A percentile compares a stretch with the other conserved stretches of the same genome.
Evolutionary conservation across 2,329 filamentous ascomycete species (phyloP).

Genomic region (Claviceps paspali): DNA sequence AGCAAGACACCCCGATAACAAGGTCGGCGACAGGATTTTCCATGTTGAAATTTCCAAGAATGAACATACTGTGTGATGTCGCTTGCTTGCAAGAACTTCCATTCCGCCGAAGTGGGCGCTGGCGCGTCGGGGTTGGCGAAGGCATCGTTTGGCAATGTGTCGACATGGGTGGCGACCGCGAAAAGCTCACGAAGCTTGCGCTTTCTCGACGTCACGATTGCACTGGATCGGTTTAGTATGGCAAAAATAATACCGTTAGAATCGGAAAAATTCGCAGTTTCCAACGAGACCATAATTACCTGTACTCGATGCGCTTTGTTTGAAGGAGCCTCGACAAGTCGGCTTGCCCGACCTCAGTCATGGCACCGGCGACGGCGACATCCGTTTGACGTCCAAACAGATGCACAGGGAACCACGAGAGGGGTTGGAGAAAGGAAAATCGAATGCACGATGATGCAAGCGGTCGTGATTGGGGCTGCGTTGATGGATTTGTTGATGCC

Average conservation of each 20-base stretch:
- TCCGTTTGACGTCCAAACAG: conserved; percentile 52
- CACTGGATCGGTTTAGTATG: conserved; percentile 35
- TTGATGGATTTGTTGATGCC: conserved; percentile 17
- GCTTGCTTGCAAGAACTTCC: conserved; percentile 38
- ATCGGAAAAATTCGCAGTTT: conserved; percentile 37
- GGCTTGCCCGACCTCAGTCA: conserved; percentile 54
- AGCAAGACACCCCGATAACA: not conserved
- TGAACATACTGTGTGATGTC: conserved; percentile 45
- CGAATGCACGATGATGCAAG: conserved; percentile 17
- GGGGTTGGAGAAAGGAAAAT: conserved; percentile 15
- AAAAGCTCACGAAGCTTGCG: conserved; percentile 82
- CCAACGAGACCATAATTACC: conserved; percentile 31
- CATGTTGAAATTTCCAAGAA: conserved; percentile 3
- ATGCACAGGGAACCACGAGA: conserved; percentile 21
- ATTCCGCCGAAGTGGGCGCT: conserved; percentile 34
- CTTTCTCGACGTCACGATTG: conserved; percentile 72
- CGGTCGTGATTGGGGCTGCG: conserved; percentile 12
- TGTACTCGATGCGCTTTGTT: conserved; percentile 47
- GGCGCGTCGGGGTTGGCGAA: conserved; percentile 42
- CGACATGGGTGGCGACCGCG: conserved; percentile 56
- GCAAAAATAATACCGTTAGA: conserved; percentile 26
- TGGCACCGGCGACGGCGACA: conserved; percentile 54
- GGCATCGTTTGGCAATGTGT: conserved; percentile 43
- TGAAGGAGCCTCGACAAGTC: conserved; percentile 52
- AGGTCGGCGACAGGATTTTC: too few species aligned